Evolutionary conservation across 192 early-diverging fungal species (phyloP).

Genomic region (Coemansia sp.): DNA sequence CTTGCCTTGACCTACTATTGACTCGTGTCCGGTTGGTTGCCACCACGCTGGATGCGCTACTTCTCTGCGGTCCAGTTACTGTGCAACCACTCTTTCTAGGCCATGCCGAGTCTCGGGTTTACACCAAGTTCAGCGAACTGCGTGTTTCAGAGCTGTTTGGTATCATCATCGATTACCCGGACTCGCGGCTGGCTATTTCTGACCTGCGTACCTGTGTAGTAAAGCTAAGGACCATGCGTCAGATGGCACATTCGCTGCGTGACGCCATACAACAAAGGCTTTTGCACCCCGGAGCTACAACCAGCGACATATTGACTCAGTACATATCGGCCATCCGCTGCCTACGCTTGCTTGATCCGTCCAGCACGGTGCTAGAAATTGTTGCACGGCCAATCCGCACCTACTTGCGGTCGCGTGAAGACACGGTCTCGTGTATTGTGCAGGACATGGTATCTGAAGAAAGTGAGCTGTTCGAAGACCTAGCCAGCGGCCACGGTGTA

Average conservation of each 20-base stretch:
- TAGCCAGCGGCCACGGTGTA: conserved; percentile 12
- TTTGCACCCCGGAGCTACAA: conserved; percentile 73
- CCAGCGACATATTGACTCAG: conserved; percentile 65
- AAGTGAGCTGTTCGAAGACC: conserved; percentile 56
- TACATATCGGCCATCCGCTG: conserved; percentile 73
- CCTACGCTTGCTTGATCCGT: conserved; percentile 67
- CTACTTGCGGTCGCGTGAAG: conserved; percentile 63
- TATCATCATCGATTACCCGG: conserved; percentile 73
- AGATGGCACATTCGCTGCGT: conserved; percentile 27
- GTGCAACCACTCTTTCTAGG: not conserved
- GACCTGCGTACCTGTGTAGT: conserved; percentile 59
- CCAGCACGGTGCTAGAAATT: conserved; percentile 64
- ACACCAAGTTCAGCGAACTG: conserved; percentile 15
- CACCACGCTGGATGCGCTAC: conserved; percentile 12
- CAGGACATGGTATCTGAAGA: conserved; percentile 66
- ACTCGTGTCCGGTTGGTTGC: not conserved
- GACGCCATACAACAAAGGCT: conserved; percentile 54
- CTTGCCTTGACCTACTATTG: conserved; percentile 5
- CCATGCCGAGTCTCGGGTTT: conserved; percentile 12
- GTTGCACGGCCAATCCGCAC: conserved; percentile 59
- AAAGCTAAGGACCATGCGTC: conserved; percentile 16
- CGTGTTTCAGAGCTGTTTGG: conserved; percentile 66
- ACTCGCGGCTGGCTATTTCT: conserved; percentile 59
- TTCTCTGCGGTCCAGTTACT: not conserved
- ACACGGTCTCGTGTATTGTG: conserved; percentile 70